Conservation (phyloP, 2,329 filamentous ascomycete genomes). For the Trichophyton benhamiae region DNA sequence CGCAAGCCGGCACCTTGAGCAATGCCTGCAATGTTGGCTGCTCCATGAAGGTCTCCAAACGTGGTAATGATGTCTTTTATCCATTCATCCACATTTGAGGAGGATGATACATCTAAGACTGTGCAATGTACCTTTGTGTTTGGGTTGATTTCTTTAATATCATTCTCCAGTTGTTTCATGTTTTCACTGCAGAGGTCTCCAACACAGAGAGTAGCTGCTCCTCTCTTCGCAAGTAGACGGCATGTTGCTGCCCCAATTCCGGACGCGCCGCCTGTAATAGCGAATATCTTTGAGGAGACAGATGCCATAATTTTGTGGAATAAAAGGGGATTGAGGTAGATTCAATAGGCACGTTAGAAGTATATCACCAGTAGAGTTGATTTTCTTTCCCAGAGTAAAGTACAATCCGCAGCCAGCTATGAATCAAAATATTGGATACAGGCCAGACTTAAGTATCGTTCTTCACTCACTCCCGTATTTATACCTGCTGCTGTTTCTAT, state of each 20-base stretch:
- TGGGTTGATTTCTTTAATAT: neutral
- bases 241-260: neutral
- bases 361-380: no score
- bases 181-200: neutral
- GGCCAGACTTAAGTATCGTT: no score
- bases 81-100: neutral
- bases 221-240: neutral
- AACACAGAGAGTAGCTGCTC: neutral
- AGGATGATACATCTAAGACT: neutral
- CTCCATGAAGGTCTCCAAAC: neutral
- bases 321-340: neutral
- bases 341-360: neutral
- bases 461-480: no score
- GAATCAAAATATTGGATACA: no score
- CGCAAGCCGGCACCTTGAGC: neutral
- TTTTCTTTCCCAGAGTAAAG: no score
- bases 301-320: neutral
- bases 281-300: neutral
- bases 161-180: neutral
- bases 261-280: neutral
- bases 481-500: no score
- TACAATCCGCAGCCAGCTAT: no score
- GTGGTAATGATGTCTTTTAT: neutral
- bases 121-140: neutral
- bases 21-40: neutral